Base-by-base conservation (phyloP, 2,329 filamentous ascomycete species). In the Stagonosporopsis cucurbitacearum region DNA sequence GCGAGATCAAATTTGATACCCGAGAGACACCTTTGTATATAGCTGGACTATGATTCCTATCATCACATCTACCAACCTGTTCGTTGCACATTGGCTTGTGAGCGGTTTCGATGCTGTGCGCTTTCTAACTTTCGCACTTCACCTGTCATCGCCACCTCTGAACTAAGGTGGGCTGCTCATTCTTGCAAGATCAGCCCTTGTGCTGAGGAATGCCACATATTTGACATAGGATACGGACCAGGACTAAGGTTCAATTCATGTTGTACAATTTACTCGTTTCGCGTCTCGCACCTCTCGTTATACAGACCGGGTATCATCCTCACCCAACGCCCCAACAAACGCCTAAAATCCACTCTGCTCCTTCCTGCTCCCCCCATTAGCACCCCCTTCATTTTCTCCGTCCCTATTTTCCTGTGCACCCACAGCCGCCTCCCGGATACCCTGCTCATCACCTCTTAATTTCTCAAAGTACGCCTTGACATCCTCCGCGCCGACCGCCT, bases 401-500 rank as follows among this genome's bases (percentile, higher is more conserved):
- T 67, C 66, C 9, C 62, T 63, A 7, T 62, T 74, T 22, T 60
- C 60, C 48, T 66, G 67, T 4, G 71, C 72, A 4, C 62, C 67
- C 6, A 65, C 72, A 50, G 66, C 70, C 23, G 73, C 74, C 6
- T 71, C 72, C 61, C 69, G 63, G 25, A 92, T 91, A 0, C 81
- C 90, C 65, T 89, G 80, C 40, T 92, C 90, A 75, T 98, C 95
- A 55, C 95, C 95, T 60, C 95, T 85, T 65, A 99, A 78, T 79
- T 95, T 94, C 47, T 94, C 94, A 82, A 99, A 99, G 74, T 97
- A 96, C 2, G 86, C 86, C 76, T 97, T 99, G 77, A 99, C 95
- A 76, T 98, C 93, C 71, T 99, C 95, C 1, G 94, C 94, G 1
- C 92, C 88, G 20, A 99, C 93, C 0, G 91, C 88, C 75, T 90